Evolutionary conservation across 148 eudicot species (phyloP), one percentile per base, ranked within the genome.

Genomic region (Camellia sinensis): DNA sequence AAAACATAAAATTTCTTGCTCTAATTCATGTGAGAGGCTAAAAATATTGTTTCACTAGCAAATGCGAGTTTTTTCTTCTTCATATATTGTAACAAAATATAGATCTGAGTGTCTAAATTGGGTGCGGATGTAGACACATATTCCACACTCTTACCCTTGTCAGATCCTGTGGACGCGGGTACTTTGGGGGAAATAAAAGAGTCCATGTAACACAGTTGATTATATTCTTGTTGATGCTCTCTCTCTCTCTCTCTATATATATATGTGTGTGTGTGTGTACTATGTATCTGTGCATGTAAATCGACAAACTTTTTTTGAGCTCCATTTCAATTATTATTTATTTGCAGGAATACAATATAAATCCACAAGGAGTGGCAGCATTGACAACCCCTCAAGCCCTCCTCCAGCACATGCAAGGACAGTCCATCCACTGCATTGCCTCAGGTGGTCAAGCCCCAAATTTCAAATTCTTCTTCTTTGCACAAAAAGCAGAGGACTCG

Each of bases 371-470:
- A 80, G 92, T 97, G 59, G 92, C 93, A 6, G 92, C 94, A 60
- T 78, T 94, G 86, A 78, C 91, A n/a, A 91, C 82, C 22, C 94
- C 97, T 69, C 99, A 97, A 78, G 60, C 93, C 48, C 97, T 97
- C 74, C 90, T 93, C 29, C 87, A 81, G 63, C 97, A 92, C 86
- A 91, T 97, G 98, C 97, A 91, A 88, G 86, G 82, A 29, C 86
- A 97, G 79, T 89, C 87, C 67, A 87, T 97, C 76, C 95, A 94
- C 78, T 97, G 99, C 89, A 92, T 97, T 78, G 99, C 99, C 53
- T 97, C 99, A 0, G 99, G 99, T 0, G 99, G 99, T 62, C 94
- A 97, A 84, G 87, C 99, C 71, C 98, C 99, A 8, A 92, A 94
- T 78, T 97, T 94, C 85, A 97, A 97, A 87, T 97, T 90, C 85